Conservation (phyloP, 2,329 filamentous ascomycete species). For the Penicillium decumbens region DNA sequence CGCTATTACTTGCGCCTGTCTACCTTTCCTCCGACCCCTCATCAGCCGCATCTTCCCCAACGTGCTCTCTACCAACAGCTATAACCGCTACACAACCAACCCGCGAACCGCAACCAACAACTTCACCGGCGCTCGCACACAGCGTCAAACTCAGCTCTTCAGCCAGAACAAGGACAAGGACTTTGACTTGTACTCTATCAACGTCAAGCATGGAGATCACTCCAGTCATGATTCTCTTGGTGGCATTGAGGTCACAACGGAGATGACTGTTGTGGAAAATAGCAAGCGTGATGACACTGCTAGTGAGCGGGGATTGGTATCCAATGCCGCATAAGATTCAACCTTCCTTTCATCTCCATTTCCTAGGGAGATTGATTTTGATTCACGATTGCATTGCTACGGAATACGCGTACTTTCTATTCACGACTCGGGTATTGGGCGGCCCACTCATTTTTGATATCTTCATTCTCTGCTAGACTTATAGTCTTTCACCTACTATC, state of each 20-base stretch:
- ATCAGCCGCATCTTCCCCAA: slow-evolving; percentile 39
- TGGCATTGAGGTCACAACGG: slow-evolving; percentile 33
- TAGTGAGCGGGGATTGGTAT: slow-evolving; percentile 24
- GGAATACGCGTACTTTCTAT: not conserved
- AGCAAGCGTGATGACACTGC: slow-evolving; percentile 15
- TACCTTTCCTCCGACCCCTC: slow-evolving; percentile 39
- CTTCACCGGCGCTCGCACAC: slow-evolving; percentile 13
- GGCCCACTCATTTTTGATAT: not conserved
- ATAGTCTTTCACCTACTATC: not conserved
- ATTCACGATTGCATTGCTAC: slow-evolving; percentile 13
- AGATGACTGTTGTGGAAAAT: slow-evolving; percentile 26
- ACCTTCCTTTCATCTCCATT: not conserved
- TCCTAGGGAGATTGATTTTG: not conserved
- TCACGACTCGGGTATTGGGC: not conserved
- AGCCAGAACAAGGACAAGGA: slow-evolving; percentile 22
- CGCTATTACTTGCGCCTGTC: slow-evolving; percentile 41
- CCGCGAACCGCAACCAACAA: slow-evolving; percentile 13
- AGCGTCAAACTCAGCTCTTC: slow-evolving; percentile 18
- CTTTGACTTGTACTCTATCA: slow-evolving; percentile 28
- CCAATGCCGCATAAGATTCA: slow-evolving; percentile 14
- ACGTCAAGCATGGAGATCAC: slow-evolving; percentile 21
- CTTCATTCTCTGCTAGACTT: not conserved
- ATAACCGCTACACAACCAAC: slow-evolving; percentile 22
- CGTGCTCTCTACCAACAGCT: slow-evolving; percentile 28
- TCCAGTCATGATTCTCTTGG: slow-evolving; percentile 11